Conservation (phyloP, 352 stramenopile genomes). For the Phytopythium cucurbitacearum region DNA sequence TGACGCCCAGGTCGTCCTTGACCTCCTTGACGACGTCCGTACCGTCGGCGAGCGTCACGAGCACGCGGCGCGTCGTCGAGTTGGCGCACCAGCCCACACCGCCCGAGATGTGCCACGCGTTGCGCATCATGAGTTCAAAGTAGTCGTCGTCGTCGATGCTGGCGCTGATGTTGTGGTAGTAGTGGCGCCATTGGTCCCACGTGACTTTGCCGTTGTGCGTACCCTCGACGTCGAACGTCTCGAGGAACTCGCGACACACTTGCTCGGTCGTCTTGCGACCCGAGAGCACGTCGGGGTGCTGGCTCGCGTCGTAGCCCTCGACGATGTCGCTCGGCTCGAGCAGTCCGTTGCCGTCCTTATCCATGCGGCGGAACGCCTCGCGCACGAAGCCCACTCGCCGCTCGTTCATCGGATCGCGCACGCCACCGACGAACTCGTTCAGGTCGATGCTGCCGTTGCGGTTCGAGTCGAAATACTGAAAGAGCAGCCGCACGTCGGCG, state of each 20-base stretch:
- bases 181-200: slow-evolving; percentile 67
- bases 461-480: slow-evolving; percentile 84
- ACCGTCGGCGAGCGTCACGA: slow-evolving; percentile 57
- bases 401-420: slow-evolving; percentile 73
- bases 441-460: slow-evolving; percentile 71
- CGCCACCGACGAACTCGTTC: slow-evolving; percentile 82
- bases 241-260: slow-evolving; percentile 78
- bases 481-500: slow-evolving; percentile 59
- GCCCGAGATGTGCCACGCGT: slow-evolving; percentile 61
- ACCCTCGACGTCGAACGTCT: slow-evolving; percentile 80
- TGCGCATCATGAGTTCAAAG: slow-evolving; percentile 91
- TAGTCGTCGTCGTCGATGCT: slow-evolving; percentile 89
- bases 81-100: slow-evolving; percentile 51
- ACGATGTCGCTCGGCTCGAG: slow-evolving; percentile 80
- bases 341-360: slow-evolving; percentile 63
- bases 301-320: slow-evolving; percentile 74
- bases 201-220: slow-evolving; percentile 68
- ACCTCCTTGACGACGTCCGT: slow-evolving; percentile 38
- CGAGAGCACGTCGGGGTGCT: slow-evolving; percentile 80
- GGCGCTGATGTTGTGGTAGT: slow-evolving; percentile 89
- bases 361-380: slow-evolving; percentile 80
- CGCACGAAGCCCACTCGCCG: slow-evolving; percentile 63
- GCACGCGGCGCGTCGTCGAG: slow-evolving; percentile 52
- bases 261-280: slow-evolving; percentile 59
- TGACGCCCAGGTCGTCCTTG: slow-evolving; percentile 38